phyloP scores from a whole-genome alignment of 1,284 basidiomycete species.

The Microbotryum lychnidis-dioicae region DNA sequence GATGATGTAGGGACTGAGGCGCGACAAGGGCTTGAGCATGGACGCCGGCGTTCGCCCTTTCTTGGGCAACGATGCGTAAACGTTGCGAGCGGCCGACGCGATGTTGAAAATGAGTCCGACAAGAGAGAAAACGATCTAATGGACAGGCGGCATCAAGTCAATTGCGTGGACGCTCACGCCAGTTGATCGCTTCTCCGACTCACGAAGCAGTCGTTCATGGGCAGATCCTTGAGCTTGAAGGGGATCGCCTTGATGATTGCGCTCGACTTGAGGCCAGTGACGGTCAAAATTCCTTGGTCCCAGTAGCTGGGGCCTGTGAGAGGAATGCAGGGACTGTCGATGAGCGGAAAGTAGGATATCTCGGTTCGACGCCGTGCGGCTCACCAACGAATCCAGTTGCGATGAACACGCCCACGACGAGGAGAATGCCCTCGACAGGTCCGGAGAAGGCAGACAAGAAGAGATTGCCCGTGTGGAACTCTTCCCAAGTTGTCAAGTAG shows the following conservation, averaged over 20 bases:
- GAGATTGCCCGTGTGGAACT: conserved; percentile 85
- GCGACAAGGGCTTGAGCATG: conserved; percentile 54
- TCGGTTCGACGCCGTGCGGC: neutral
- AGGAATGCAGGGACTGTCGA: neutral
- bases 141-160: no score
- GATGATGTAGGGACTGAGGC: conserved; percentile 69
- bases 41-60: conserved; percentile 38
- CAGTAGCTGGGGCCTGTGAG: conserved; percentile 60
- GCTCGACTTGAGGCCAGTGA: conserved; percentile 49
- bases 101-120: conserved; percentile 77
- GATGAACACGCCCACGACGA: conserved; percentile 70
- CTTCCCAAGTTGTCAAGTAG: conserved; percentile 93
- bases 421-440: conserved; percentile 89
- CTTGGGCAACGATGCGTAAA: conserved; percentile 44
- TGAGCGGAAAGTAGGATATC: neutral
- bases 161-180: no score
- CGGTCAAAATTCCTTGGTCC: conserved; percentile 62
- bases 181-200: no score
- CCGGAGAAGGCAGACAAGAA: conserved; percentile 92
- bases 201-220: conserved; percentile 74
- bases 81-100: conserved; percentile 51
- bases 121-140: conserved; percentile 58
- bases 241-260: conserved; percentile 30
- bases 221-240: conserved; percentile 47
- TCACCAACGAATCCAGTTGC: conserved; percentile 66